Percentiles rank a stretch among this genome's conserved stretches.
phyloP scores from a whole-genome alignment of 805 yeast genomes.

The Barnettozyma sucrosica region DNA sequence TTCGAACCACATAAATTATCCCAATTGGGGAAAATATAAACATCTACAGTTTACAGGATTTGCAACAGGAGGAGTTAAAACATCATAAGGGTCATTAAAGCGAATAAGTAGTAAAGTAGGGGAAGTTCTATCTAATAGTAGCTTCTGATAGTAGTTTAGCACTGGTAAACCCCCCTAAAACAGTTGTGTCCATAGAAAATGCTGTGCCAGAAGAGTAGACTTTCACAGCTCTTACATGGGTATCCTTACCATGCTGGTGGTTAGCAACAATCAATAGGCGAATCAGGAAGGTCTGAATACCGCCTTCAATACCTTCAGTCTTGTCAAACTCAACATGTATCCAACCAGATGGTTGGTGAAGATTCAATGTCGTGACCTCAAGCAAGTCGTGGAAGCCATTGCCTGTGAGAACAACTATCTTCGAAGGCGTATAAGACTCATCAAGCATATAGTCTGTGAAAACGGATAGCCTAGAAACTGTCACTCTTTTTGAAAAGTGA shows the following conservation, averaged over 20 bases:
- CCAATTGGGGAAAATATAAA: conserved; percentile 5
- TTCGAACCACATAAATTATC: neutral
- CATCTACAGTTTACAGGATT: neutral
- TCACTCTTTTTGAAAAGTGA: conserved; percentile 73
- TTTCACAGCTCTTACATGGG: conserved; percentile 76
- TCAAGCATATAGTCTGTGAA: conserved; percentile 69
- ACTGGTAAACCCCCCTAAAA: conserved; percentile 24
- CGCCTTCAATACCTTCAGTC: conserved; percentile 33
- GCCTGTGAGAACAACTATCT: conserved; percentile 62
- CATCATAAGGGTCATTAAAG: too few species aligned
- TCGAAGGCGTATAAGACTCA: conserved; percentile 89
- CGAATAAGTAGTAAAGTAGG: neutral
- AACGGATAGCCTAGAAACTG: conserved; percentile 60
- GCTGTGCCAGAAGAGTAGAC: conserved; percentile 41
- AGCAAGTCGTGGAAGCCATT: conserved; percentile 72
- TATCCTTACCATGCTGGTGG: conserved; percentile 94
- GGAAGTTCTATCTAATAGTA: conserved; percentile 11
- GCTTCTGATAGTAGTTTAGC: conserved; percentile 20
- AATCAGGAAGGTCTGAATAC: conserved; percentile 60
- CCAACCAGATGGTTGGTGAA: conserved; percentile 77
- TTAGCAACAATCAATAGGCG: conserved; percentile 63
- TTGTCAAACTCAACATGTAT: conserved; percentile 48
- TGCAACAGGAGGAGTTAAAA: too few species aligned
- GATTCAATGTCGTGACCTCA: conserved; percentile 54
- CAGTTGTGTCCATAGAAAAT: conserved; percentile 20